phyloP scores from a whole-genome alignment of 768 basidiomycete genomes.

The Rhizopogon vinicolor region DNA sequence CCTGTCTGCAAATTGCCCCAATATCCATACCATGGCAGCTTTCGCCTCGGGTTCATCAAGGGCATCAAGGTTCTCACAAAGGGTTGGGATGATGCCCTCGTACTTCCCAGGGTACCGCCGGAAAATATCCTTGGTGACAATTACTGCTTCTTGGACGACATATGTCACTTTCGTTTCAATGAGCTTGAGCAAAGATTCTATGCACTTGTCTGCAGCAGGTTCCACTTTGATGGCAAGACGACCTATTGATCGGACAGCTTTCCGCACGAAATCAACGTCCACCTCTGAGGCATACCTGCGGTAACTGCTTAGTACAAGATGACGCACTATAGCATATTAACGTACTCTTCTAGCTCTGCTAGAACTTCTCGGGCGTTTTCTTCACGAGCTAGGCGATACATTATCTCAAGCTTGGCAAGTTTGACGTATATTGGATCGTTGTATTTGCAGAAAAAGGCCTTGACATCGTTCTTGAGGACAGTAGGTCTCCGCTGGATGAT shows the following conservation, averaged over 20 bases:
- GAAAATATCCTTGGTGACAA: slow-evolving; percentile 98
- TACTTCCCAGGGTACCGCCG: slow-evolving; percentile 95
- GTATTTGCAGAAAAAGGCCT: slow-evolving; percentile 99
- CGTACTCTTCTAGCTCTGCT: slow-evolving; percentile 91
- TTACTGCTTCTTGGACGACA: slow-evolving; percentile 95
- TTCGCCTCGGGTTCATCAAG: slow-evolving; percentile 97
- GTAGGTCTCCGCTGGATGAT: slow-evolving; percentile 94
- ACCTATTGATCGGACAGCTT: slow-evolving; percentile 95
- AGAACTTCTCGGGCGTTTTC: slow-evolving; percentile 92
- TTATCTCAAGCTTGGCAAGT: slow-evolving; percentile 96
- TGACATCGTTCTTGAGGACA: slow-evolving; percentile 95
- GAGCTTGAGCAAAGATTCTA: slow-evolving; percentile 77
- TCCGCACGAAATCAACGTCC: slow-evolving; percentile 96
- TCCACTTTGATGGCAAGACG: slow-evolving; percentile 97
- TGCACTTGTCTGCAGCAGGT: slow-evolving; percentile 84
- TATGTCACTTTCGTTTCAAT: slow-evolving; percentile 94
- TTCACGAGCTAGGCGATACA: slow-evolving; percentile 94
- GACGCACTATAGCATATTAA: background rate
- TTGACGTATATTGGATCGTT: slow-evolving; percentile 99
- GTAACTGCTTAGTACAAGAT: background rate
- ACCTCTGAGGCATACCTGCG: slow-evolving; percentile 94
- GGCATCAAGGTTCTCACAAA: slow-evolving; percentile 89
- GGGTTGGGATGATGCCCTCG: slow-evolving; percentile 89
- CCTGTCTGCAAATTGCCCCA: slow-evolving; percentile 92
- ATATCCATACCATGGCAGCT: slow-evolving; percentile 96